Percentiles rank a stretch among this genome's conserved stretches.
phyloP scores from a whole-genome alignment of 345 rosid genomes.

The Dipteronia dyeriana region DNA sequence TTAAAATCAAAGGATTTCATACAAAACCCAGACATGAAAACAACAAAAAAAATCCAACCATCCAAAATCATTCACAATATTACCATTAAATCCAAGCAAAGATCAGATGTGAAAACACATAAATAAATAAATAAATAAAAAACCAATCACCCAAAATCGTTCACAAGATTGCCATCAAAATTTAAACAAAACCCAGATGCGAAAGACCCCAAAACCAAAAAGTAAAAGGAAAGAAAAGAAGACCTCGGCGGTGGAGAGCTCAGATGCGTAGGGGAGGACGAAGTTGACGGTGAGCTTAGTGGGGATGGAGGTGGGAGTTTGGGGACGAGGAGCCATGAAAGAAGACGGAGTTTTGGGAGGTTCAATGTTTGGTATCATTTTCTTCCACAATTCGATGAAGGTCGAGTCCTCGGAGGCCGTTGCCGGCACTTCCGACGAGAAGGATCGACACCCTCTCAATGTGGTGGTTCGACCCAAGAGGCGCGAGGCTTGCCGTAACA shows the following conservation, averaged over 20 bases:
- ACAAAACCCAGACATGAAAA: neutral
- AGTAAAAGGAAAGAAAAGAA: neutral
- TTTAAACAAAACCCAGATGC: conserved; percentile 13
- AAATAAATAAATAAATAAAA: neutral
- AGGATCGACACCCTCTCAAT: conserved; percentile 35
- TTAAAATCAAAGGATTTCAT: neutral
- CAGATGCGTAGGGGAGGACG: conserved; percentile 70
- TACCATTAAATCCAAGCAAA: conserved; percentile 15
- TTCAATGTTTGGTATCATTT: conserved; percentile 65
- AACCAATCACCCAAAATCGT: neutral
- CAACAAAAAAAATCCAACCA: neutral
- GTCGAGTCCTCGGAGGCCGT: conserved; percentile 42
- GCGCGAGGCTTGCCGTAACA: conserved; percentile 56
- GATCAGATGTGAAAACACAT: conserved; percentile 13
- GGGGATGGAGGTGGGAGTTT: conserved; percentile 63
- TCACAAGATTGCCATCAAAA: neutral
- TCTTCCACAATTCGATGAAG: conserved; percentile 71
- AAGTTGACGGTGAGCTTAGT: conserved; percentile 84
- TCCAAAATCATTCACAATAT: neutral
- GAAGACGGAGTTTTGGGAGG: conserved; percentile 80
- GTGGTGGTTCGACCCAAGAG: conserved; percentile 45
- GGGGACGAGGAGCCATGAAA: conserved; percentile 68
- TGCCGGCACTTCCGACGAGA: conserved; percentile 58
- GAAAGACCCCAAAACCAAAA: neutral
- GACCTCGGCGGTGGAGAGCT: conserved; percentile 63